Evolutionary conservation across 345 rosid species (phyloP), one percentile per base, ranked within the genome.

Genomic region (Capsella bursapastoris): DNA sequence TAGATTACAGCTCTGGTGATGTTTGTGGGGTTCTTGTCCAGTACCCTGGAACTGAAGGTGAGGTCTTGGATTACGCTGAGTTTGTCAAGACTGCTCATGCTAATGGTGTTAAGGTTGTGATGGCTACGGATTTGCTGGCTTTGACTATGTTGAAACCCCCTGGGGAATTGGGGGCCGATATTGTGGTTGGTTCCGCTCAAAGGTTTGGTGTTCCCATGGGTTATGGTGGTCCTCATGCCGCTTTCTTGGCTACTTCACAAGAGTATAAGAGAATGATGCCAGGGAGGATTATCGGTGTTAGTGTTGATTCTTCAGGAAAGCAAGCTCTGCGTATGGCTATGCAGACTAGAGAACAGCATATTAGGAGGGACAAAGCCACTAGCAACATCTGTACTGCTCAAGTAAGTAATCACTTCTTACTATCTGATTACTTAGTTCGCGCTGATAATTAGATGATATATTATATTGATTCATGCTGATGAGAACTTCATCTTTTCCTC

Each of bases 251-350:
- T 50, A 95, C 99, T 70, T 95, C 99, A 7, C 96, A 89, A 69
- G 99, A 92, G 89, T 95, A 95, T 79, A 95, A 95, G 83, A 88
- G 99, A 82, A 49, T 95, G 97, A 95, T 95, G 98, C 99, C 99
- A 0, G 98, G 99, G 35, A 84, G 99, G 73, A 95, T 95, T 76
- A 92, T 95, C 45, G 99, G 99, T 68, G 66, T 90, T 65, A 95
- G 98, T 82, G 88, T 95, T 79, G 99, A 95, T 83, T 89, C 99
- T 70, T 79, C 88, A 0, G 99, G 99, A 62, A 90, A 90, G 85
- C 88, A 81, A 57, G 99, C 99, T 67, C 82, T 95, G 66, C 97
- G 99, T 63, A 85, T 92, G 99, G 99, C 97, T 0, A 95, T 95
- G 99, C 99, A 95, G 82, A 95, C 99, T 3, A 87, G 99, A 80